Conservation (phyloP, 768 basidiomycete species). For the Neoboletus magnificus region DNA sequence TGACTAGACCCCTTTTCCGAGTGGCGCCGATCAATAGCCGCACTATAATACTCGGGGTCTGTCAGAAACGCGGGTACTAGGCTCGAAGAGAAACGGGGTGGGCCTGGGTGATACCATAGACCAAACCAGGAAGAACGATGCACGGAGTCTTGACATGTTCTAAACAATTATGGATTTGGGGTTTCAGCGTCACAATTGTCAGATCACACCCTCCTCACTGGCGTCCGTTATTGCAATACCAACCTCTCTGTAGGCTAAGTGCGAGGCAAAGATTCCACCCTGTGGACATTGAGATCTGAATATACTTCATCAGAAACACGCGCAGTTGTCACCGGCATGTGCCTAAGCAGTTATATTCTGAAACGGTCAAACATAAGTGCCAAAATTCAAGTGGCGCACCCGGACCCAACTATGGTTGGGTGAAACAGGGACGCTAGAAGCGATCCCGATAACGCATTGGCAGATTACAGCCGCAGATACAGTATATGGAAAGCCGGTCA, state of each 20-base stretch:
- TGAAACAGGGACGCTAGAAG: too few relatives aligned
- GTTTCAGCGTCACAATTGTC: not conserved
- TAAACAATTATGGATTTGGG: slow-evolving; percentile 20
- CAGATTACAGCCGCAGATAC: too few relatives aligned
- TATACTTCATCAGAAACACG: slow-evolving; percentile 38
- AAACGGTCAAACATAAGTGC: not conserved
- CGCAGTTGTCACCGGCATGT: slow-evolving; percentile 30
- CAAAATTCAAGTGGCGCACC: not conserved
- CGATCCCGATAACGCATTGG: too few relatives aligned
- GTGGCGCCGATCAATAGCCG: slow-evolving; percentile 42
- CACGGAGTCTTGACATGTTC: slow-evolving; percentile 49
- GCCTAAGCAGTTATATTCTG: not conserved
- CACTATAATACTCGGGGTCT: slow-evolving; percentile 49
- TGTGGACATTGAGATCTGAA: slow-evolving; percentile 44
- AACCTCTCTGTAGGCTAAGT: slow-evolving; percentile 48
- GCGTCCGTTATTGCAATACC: slow-evolving; percentile 47
- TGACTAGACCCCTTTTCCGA: slow-evolving; percentile 53
- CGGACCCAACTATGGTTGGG: too few relatives aligned
- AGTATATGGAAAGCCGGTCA: too few relatives aligned
- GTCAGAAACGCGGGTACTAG: slow-evolving; percentile 50
- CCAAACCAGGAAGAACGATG: slow-evolving; percentile 52
- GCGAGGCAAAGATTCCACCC: slow-evolving; percentile 30
- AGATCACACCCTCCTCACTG: slow-evolving; percentile 41
- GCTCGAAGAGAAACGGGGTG: slow-evolving; percentile 48
- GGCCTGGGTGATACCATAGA: slow-evolving; percentile 53